A percentile compares a stretch with the other conserved stretches of the same genome.
phyloP scores from a whole-genome alignment of 2,329 filamentous ascomycete genomes.

The Fusarium albosuccineum region DNA sequence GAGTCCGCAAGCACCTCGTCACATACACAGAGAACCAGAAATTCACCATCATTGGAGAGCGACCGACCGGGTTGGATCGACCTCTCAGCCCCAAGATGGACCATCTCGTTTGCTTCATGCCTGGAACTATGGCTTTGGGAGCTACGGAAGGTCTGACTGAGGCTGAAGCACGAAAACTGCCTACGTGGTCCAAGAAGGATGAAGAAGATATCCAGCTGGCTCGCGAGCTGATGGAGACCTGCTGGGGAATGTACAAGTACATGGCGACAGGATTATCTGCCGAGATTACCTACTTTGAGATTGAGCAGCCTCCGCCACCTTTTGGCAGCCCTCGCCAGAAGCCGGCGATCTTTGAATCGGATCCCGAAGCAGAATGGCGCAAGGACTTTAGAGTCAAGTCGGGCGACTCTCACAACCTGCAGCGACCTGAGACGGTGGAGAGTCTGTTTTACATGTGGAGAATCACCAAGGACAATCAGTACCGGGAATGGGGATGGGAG shows the following conservation, averaged over 20 bases:
- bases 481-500: conserved; percentile 97
- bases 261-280: conserved; percentile 92
- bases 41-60: conserved; percentile 91
- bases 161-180: conserved; percentile 77
- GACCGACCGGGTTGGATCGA: conserved; percentile 77
- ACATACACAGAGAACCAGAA: conserved; percentile 86
- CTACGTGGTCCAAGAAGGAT: conserved; percentile 81
- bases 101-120: conserved; percentile 97
- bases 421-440: conserved; percentile 97
- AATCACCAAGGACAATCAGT: conserved; percentile 89
- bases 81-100: conserved; percentile 92
- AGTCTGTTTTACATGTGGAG: conserved; percentile 98
- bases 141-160: conserved; percentile 85
- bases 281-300: conserved; percentile 92
- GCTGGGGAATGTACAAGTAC: conserved; percentile 96
- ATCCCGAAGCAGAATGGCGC: conserved; percentile 74
- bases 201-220: conserved; percentile 91
- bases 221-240: conserved; percentile 93
- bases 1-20: conserved; percentile 91
- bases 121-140: conserved; percentile 91
- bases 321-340: conserved; percentile 65
- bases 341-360: conserved; percentile 64
- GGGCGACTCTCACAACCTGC: conserved; percentile 92
- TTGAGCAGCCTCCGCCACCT: conserved; percentile 74
- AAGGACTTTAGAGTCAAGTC: conserved; percentile 83